Evolutionary conservation across 176 grass and related monocot species (phyloP).

Genomic region (Thinopyrum elongatum): DNA sequence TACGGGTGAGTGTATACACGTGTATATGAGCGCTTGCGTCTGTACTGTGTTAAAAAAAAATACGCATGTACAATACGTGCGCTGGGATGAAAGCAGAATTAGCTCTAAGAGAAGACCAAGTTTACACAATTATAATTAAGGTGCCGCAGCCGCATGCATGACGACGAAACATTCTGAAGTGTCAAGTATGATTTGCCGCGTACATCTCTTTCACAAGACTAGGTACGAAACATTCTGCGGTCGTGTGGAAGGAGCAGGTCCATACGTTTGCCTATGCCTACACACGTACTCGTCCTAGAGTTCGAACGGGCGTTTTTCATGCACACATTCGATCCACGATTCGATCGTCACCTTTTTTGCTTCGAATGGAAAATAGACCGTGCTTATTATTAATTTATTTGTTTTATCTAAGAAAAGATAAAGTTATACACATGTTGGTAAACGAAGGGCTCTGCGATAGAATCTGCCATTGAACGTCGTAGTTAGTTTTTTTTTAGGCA

Average conservation of each 20-base stretch:
- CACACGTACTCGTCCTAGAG: not conserved
- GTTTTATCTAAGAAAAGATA: too few species aligned
- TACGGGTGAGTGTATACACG: too few species aligned
- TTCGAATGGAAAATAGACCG: not conserved
- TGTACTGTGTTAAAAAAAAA: too few species aligned
- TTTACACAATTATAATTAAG: too few species aligned
- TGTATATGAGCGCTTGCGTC: too few species aligned
- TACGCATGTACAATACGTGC: too few species aligned
- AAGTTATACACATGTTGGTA: not conserved
- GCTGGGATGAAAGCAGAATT: too few species aligned
- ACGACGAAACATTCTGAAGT: not conserved
- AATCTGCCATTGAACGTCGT: not conserved
- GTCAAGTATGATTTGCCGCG: not conserved
- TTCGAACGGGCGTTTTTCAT: not conserved
- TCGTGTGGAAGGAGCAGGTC: not conserved
- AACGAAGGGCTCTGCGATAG: not conserved
- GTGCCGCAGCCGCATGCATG: not conserved
- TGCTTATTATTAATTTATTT: too few species aligned
- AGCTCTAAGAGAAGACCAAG: too few species aligned
- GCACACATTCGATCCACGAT: not conserved
- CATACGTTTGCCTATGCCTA: not conserved
- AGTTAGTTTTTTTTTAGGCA: too few species aligned
- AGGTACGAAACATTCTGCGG: slow-evolving; percentile 2
- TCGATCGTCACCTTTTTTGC: not conserved
- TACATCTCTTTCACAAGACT: not conserved